These are phyloP conservation scores for Besnoitia besnoiti DNA, from an alignment of 169 alveolate genomes.

Conservation along the genomic window DNA sequence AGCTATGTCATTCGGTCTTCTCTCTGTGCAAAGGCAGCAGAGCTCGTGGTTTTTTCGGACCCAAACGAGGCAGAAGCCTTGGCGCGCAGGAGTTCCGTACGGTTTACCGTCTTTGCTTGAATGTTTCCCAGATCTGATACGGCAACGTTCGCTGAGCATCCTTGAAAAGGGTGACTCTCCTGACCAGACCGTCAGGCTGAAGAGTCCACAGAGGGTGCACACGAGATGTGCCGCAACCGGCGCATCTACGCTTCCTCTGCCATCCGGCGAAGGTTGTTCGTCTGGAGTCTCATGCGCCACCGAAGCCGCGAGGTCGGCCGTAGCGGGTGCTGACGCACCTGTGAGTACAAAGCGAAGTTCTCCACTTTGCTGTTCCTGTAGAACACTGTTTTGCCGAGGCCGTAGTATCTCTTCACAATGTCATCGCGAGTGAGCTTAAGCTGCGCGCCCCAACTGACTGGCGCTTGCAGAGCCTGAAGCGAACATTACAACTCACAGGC, in stretches of 20 bases:
- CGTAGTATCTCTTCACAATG: slow-evolving; percentile 44
- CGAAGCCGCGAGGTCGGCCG: too few relatives aligned
- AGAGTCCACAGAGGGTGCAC: too few relatives aligned
- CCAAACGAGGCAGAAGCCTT: too few relatives aligned
- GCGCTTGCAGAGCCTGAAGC: slow-evolving; percentile 38
- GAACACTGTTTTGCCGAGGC: slow-evolving; percentile 81
- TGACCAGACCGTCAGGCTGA: slow-evolving; percentile 81
- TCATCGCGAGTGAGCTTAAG: not conserved
- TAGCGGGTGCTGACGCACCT: slow-evolving; percentile 33
- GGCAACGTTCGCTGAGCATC: slow-evolving; percentile 65
- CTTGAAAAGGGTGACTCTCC: slow-evolving; percentile 76
- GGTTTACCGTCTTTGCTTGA: slow-evolving; percentile 24
- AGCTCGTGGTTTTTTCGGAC: too few relatives aligned
- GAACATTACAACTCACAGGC: too few relatives aligned
- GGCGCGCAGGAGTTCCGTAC: too few relatives aligned
- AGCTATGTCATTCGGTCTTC: too few relatives aligned
- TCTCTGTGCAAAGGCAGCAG: too few relatives aligned
- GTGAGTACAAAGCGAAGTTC: slow-evolving; percentile 80
- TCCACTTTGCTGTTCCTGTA: slow-evolving; percentile 82
- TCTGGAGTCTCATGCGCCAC: too few relatives aligned
- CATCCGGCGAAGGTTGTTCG: too few relatives aligned
- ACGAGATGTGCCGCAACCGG: too few relatives aligned
- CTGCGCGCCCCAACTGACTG: slow-evolving; percentile 6
- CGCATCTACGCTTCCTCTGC: too few relatives aligned
- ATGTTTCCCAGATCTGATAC: not conserved